phyloP scores from a whole-genome alignment of 2,329 filamentous ascomycete genomes.

The Fonsecaea nubica region DNA sequence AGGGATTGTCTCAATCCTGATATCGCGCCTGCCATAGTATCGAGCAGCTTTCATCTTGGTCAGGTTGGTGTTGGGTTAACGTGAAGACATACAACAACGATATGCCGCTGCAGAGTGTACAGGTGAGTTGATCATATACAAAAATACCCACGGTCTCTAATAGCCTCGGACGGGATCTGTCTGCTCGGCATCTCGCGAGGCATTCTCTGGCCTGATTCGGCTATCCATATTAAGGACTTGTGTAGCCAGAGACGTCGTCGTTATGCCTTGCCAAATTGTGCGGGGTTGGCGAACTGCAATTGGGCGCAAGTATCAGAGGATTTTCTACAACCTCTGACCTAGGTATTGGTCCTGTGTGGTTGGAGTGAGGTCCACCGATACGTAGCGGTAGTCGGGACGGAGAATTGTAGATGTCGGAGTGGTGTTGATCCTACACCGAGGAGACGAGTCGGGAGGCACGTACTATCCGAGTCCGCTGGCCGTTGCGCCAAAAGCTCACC shows the following conservation, averaged over 20 bases:
- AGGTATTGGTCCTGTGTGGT: background rate
- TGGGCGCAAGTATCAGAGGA: background rate
- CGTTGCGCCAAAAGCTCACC: no score
- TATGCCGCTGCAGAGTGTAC: background rate
- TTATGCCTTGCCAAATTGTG: background rate
- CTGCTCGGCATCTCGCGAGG: slow-evolving; percentile 1
- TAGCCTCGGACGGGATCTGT: slow-evolving; percentile 4
- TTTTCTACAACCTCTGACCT: no score
- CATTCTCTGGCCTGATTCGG: slow-evolving; percentile 1
- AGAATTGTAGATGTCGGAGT: background rate
- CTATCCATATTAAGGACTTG: slow-evolving; percentile 6
- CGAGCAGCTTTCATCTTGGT: slow-evolving; percentile 12
- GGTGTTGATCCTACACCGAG: background rate
- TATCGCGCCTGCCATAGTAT: slow-evolving; percentile 10
- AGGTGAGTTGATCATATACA: background rate
- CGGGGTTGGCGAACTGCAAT: background rate
- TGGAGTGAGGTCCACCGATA: no score
- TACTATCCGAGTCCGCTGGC: no score
- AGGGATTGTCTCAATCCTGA: slow-evolving; percentile 12
- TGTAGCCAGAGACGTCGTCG: background rate
- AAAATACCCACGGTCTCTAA: background rate
- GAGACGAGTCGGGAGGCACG: background rate
- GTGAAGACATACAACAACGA: background rate
- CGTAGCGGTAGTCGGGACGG: no score
- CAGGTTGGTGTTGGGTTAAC: background rate